Base-by-base conservation (phyloP, 2,329 filamentous ascomycete genomes). In the Emydomyces testavorans region DNA sequence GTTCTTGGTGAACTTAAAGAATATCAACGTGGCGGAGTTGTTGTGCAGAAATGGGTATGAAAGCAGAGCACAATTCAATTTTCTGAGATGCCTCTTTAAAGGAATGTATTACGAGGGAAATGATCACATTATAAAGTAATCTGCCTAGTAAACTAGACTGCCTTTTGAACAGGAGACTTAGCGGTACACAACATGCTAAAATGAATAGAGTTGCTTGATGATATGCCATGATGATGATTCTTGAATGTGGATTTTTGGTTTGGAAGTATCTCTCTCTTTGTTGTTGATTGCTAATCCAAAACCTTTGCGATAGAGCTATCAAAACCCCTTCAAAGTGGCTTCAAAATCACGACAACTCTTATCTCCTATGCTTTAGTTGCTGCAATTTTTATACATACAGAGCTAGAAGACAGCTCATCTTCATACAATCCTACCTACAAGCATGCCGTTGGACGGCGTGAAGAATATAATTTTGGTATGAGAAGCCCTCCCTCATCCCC, bases 1-100 rank as follows among this genome's bases (percentile, higher is more conserved):
- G 60, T 61, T 6, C 60, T 74, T 21, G 70, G 67, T 2, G 71
- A 73, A 15, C 56, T 74, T 41, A 55, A 69, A 4, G 71, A 73
- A 36, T 72, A 73, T 56, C 73, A 72, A 57, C 63, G 71, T 20
- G 71, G 71, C 43, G 71, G 71, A 23, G 70, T 72, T 18, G 65
- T 74, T 31, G 69, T 74, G 15, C 71, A 74, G 58, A 73, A 72
- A 55, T 74, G 69, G 69, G 60, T 46, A 10, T 53, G 36, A 38
- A 38, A 18, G 6, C 18, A 4, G 13, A 26, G 6, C 10, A 24
- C 6, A 5, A 4, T 29, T 24, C 6, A 16, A 18, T 3, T 10
- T 6, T 29, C 18, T 28, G 15, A 18, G 23, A 26, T 39, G 11
- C 26, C 6, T 8, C 20, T n/a, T 3, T 24, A 3, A 13, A 39